Evolutionary conservation across 768 basidiomycete genomes (phyloP).

Genomic region (Lyophyllum shimeji): DNA sequence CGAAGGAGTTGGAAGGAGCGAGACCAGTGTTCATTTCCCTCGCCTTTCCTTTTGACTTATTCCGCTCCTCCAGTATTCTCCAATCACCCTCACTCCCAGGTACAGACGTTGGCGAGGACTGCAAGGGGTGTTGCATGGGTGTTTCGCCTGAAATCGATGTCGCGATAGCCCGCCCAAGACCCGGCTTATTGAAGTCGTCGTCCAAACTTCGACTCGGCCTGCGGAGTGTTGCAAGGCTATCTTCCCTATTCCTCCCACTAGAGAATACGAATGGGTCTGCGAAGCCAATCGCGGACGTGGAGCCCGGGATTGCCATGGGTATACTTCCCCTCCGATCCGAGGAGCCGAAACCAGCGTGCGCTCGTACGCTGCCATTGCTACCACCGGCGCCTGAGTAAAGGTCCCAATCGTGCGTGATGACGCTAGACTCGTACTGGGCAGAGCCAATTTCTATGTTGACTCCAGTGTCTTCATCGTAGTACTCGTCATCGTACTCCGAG

Average conservation of each 20-base stretch:
- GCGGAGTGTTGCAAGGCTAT: slow-evolving; percentile 56
- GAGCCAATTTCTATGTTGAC: slow-evolving; percentile 40
- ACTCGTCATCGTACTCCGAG: slow-evolving; percentile 32
- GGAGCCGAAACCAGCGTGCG: slow-evolving; percentile 9
- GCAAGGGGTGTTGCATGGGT: slow-evolving; percentile 16
- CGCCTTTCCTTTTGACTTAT: slow-evolving; percentile 25
- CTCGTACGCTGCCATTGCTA: slow-evolving; percentile 23
- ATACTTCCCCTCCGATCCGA: slow-evolving; percentile 50
- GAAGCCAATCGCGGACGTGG: slow-evolving; percentile 13
- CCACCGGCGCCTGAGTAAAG: slow-evolving; percentile 22
- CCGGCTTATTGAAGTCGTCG: slow-evolving; percentile 31
- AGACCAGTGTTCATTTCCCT: slow-evolving; percentile 12
- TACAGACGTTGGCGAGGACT: slow-evolving; percentile 36
- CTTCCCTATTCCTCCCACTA: slow-evolving; percentile 50
- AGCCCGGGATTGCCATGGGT: slow-evolving; percentile 59
- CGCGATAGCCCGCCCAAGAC: slow-evolving; percentile 3
- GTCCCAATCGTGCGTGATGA: slow-evolving; percentile 20
- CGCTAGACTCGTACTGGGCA: slow-evolving; percentile 33
- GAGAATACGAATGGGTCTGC: slow-evolving; percentile 17
- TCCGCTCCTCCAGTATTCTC: slow-evolving; percentile 49
- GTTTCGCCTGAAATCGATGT: not conserved
- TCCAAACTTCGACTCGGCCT: slow-evolving; percentile 63
- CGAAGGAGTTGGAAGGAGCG: not conserved
- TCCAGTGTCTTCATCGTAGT: slow-evolving; percentile 35
- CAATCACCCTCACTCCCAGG: slow-evolving; percentile 59